Percentiles rank a stretch among this genome's conserved stretches.
Conservation (phyloP, 108 stramenopile genomes). For the Schizochytrium sp. region DNA sequence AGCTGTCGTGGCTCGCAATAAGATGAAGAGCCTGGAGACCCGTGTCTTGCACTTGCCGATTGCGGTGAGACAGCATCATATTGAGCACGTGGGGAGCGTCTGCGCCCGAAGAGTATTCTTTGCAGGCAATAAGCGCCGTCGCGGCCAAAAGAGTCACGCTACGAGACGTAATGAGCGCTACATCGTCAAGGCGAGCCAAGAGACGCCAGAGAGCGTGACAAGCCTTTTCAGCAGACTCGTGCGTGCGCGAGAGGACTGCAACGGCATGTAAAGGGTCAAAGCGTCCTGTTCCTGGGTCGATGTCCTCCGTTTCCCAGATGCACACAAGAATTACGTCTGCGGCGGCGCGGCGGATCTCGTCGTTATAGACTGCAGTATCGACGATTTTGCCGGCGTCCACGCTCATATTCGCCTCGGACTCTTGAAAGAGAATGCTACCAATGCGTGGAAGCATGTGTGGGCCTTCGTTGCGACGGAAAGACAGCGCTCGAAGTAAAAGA, state of each 20-base stretch:
- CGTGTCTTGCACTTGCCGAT: not conserved
- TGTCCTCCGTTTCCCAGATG: not conserved
- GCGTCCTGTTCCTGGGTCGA: not conserved
- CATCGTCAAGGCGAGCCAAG: not conserved
- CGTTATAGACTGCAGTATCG: not conserved
- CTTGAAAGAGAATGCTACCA: not conserved
- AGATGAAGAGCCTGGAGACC: not conserved
- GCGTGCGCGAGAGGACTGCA: not conserved
- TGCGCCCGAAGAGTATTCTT: not conserved
- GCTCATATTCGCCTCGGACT: not conserved
- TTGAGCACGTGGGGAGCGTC: not conserved
- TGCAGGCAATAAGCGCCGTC: not conserved
- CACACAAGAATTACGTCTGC: not conserved
- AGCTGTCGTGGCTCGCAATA: not conserved
- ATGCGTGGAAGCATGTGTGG: not conserved
- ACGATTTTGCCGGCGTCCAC: not conserved
- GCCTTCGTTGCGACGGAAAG: not conserved
- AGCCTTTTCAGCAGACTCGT: not conserved
- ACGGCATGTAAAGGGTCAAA: not conserved
- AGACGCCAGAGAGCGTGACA: not conserved
- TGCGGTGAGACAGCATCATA: not conserved
- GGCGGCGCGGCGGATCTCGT: constrained; percentile 9
- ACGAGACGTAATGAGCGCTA: not conserved
- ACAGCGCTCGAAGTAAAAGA: not conserved
- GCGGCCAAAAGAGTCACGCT: not conserved